These are phyloP conservation scores for Candida gorgasii DNA, from an alignment of 805 yeast species.

Conservation along the genomic window DNA sequence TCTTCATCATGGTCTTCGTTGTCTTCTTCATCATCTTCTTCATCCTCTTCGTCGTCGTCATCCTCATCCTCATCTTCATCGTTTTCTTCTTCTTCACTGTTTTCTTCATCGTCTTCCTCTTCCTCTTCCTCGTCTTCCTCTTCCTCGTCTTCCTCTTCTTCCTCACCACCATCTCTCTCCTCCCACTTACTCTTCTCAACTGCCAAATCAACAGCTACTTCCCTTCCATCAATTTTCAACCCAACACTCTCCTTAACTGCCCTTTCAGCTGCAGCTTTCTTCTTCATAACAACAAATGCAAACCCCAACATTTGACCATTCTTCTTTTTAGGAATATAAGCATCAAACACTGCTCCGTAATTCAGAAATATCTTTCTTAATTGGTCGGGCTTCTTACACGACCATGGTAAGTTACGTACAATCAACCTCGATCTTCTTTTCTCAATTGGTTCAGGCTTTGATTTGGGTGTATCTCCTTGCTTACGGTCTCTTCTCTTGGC, in stretches of 20 bases:
- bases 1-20: slow-evolving; percentile 19
- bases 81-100: slow-evolving; percentile 35
- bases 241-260: slow-evolving; percentile 79
- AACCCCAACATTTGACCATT: slow-evolving; percentile 93
- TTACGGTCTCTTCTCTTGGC: slow-evolving; percentile 92
- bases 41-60: slow-evolving; percentile 30
- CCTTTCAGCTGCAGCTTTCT: slow-evolving; percentile 68
- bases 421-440: slow-evolving; percentile 86
- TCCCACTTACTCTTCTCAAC: slow-evolving; percentile 87
- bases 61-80: slow-evolving; percentile 40
- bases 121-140: slow-evolving; percentile 40
- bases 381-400: slow-evolving; percentile 74
- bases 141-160: slow-evolving; percentile 38
- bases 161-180: slow-evolving; percentile 42
- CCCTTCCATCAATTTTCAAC: slow-evolving; percentile 82
- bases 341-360: slow-evolving; percentile 87
- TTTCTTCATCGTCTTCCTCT: slow-evolving; percentile 41
- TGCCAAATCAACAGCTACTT: slow-evolving; percentile 93
- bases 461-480: slow-evolving; percentile 17
- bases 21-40: slow-evolving; percentile 33
- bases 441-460: slow-evolving; percentile 43
- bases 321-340: slow-evolving; percentile 80
- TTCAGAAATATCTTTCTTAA: slow-evolving; percentile 68
- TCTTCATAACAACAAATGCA: slow-evolving; percentile 91
- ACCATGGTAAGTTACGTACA: slow-evolving; percentile 94